Base-by-base conservation (phyloP, 768 basidiomycete genomes). In the Podaxis carcinomalis region DNA sequence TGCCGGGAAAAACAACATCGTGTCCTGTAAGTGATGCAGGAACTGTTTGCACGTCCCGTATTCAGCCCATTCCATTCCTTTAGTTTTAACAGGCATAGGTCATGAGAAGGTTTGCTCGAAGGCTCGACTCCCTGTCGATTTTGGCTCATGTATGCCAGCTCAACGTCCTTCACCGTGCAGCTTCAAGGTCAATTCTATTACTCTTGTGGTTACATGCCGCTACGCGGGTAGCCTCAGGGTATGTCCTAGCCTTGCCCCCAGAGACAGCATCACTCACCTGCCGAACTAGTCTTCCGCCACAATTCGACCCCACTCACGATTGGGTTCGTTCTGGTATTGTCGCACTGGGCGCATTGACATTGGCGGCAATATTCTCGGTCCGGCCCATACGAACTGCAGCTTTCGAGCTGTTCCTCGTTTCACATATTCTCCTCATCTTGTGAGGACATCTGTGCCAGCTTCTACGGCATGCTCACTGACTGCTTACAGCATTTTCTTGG, bases 1-100 rank as follows among this genome's bases (percentile, higher is more conserved):
- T 7, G 83, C 82, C 1, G 80, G 80, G 14, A 85, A 85, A 72
- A 85, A 85, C 67, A 84, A 83, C 64, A 63, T 83, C 47, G 77
- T 85, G 49, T 83, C 83, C 9, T 77, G 82, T 81, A 64, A 67
- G 71, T 61, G 25, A 21, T 21, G 16, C 52, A 37, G 37, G 13
- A 57, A 42, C 35, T 13, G 10, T 44, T 23, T 49, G 25, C 32
- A 25, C 40, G 21, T 13, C 35, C 23, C 4, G 42, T 37, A 25
- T 27, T 37, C 53, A 23, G 39, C 27, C 49, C 50, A 4, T n/a
- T 7, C 5, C 28, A 32, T 32, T 32, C 40, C 50, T 47, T 16
- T 55, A 83, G 82, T 74, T 66, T 53, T 84, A 51, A 85, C 82
- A 10, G 83, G 84, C 3, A 69, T 86, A 37, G 70, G 80, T 7